These are phyloP conservation scores for Zygnema circumcarinatum DNA, from an alignment of 139 green algal species.

Conservation along the genomic window DNA sequence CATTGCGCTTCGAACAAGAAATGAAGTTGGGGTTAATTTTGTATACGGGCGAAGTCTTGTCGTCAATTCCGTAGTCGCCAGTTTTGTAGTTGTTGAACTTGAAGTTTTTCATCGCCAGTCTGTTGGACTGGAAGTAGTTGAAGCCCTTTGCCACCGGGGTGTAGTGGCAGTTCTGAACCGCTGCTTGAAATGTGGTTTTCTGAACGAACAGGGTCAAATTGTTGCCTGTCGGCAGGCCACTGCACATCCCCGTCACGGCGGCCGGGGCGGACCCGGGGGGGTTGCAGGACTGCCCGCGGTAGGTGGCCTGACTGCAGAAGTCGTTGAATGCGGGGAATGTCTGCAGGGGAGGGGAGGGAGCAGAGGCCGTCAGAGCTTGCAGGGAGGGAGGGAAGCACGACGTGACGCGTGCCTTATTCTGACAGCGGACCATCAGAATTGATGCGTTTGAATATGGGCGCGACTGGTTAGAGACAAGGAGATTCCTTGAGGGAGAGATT, in stretches of 20 bases:
- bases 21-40: too few species aligned
- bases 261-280: neutral
- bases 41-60: too few species aligned
- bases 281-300: neutral
- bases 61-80: too few species aligned
- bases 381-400: too few species aligned
- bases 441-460: too few species aligned
- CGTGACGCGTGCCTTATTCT: too few species aligned
- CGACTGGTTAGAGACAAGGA: neutral
- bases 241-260: neutral
- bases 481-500: neutral
- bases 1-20: too few species aligned
- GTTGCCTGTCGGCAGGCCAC: slow-evolving; percentile 17
- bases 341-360: too few species aligned
- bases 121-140: neutral
- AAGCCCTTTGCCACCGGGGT: neutral
- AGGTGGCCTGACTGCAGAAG: neutral
- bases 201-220: neutral
- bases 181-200: neutral
- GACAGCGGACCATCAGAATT: too few species aligned
- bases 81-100: neutral
- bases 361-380: too few species aligned
- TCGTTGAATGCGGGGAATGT: neutral
- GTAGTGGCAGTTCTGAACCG: neutral
- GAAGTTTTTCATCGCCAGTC: neutral